Conservation (phyloP, 352 stramenopile species). For the Hyaloperonospora brassicae region DNA sequence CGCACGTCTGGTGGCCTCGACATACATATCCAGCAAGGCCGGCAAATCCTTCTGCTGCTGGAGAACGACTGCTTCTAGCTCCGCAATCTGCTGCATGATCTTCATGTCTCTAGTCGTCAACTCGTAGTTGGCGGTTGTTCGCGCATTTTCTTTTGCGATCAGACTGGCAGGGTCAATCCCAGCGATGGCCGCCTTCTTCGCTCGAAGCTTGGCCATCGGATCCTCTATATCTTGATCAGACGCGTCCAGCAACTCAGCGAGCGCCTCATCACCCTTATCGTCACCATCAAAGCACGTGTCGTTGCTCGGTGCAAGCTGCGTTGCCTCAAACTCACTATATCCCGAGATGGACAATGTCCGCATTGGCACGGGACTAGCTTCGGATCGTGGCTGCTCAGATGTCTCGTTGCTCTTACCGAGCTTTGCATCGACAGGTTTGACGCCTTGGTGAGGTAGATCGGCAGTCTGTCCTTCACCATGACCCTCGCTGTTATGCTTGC, state of each 20-base stretch:
- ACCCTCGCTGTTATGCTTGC: conserved; percentile 16
- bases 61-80: conserved; percentile 37
- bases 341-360: conserved; percentile 24
- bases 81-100: conserved; percentile 37
- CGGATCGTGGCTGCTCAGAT: conserved; percentile 6
- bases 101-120: conserved; percentile 27
- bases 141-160: conserved; percentile 16
- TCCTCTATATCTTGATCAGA: conserved; percentile 21
- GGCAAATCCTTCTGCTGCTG: conserved; percentile 43
- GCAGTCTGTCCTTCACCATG: conserved; percentile 9
- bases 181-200: conserved; percentile 25
- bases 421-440: conserved; percentile 11
- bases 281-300: conserved; percentile 17
- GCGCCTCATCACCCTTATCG: conserved; percentile 19
- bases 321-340: conserved; percentile 23
- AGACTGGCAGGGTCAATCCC: conserved; percentile 25
- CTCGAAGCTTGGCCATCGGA: conserved; percentile 13
- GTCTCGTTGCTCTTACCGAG: conserved; percentile 15
- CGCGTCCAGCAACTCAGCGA: conserved; percentile 23
- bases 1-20: conserved; percentile 28
- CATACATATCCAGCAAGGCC: conserved; percentile 35
- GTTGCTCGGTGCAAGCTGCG: conserved; percentile 15
- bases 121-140: conserved; percentile 25
- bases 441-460: conserved; percentile 8
- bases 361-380: conserved; percentile 20